Evolutionary conservation across 225 moss, liverwort and hornwort genomes (phyloP), one percentile per base, ranked within the genome.

Genomic region (Ulota crispa): DNA sequence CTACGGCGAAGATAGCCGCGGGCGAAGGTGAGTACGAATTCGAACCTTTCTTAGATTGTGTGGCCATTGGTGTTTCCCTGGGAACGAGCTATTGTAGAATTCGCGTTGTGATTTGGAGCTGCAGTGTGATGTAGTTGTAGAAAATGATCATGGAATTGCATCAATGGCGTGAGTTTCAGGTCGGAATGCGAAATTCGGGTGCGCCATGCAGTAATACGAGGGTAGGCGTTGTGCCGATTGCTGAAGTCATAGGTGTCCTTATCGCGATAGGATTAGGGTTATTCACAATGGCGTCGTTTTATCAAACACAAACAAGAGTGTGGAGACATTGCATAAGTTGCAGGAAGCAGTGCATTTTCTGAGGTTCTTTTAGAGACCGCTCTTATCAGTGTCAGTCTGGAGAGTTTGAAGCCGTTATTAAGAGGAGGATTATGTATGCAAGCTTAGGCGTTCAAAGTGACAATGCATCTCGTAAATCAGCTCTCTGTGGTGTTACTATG

Each of bases 1-100:
- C 91, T 32, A 93, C 92, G 19, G 93, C 91, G 20, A 95, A 95
- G 86, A 85, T 80, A 23, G 85, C 88, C 45, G 89, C 84, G 59
- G 89, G 84, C 4, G 97, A 88, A 92, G 93, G 78, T 78, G 67
- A 78, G 78, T 27, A 12, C 34, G 37, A 24, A 45, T 68, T 52
- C 1, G 28, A 34, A 47, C 13, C 3, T 23, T 52, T 45, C 5
- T 9, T 7, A n/a, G 1, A 13, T 28, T 37, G 21, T 70, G 16
- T 2, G 19, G 64, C n/a, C 4, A 18, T 16, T 70, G 8, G 30
- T 34, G 63, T 50, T n/a, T 15, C n/a, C 21, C 3, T 11, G 52
- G 10, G 67, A 68, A n/a, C 64, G 9, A 31, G 12, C 41, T 45
- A 3, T 67, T 70, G 72, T 52, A 72, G 54, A 62, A 76, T 70